Base-by-base conservation (phyloP, 345 rosid species). In the Trapa bicornis region DNA sequence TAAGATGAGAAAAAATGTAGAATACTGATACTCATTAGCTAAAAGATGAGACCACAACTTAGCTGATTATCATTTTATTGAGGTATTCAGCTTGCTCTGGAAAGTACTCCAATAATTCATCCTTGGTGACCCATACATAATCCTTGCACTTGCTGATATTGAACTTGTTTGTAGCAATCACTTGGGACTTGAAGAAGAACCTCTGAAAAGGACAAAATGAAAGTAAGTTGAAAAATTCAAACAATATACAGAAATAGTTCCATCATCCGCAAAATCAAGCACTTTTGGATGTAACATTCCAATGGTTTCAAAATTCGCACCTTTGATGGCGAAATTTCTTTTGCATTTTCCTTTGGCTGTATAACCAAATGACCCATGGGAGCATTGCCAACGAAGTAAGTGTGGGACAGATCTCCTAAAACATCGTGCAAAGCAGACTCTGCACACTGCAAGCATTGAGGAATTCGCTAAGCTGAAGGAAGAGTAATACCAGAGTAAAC, bases 371-470 rank as follows among this genome's bases (percentile, higher is more conserved):
- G 99, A 70, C 91, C 99, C 93, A 87, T 93, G 41, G 97, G 98
- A 76, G 97, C 91, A 75, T 93, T 93, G 65, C 98, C 98, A 61
- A 87, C 97, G 78, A 93, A 93, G 75, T 88, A 93, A 16, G 97
- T 88, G 65, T 85, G 89, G 32, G 92, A 85, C 9, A 93, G 87
- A 69, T 85, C 89, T 54, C 96, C 97, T 45, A 91, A 56, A 47
- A 88, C 89, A 68, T 87, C 87, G 61, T 81, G 65, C 54, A 93
- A 77, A 60, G 98, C 98, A 76, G 88, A 80, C 77, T 94, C 99
- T 5, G 99, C 96, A 52, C 97, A 91, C 97, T 94, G 80, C 76
- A 78, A 67, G 75, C 0, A 64, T 71, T 64, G 71, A 22, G 53
- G 45, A 48, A 54, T 39, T 70, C 11, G 67, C 61, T 69, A 47